phyloP scores from a whole-genome alignment of 257 asterid species.

The Linaria vulgaris region DNA sequence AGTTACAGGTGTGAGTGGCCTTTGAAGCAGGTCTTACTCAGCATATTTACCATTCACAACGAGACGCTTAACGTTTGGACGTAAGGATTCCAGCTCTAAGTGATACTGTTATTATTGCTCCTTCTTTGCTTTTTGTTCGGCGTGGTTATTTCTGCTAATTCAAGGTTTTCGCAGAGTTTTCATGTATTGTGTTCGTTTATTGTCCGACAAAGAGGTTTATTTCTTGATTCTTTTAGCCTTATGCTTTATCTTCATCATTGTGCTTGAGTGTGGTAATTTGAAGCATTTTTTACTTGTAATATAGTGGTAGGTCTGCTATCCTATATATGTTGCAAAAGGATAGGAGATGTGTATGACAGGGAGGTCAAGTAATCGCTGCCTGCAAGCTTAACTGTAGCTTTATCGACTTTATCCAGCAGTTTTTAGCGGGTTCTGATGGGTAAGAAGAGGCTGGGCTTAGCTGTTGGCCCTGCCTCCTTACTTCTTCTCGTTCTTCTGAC shows the following conservation, averaged over 20 bases:
- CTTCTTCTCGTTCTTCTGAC: neutral
- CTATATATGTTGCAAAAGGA: neutral
- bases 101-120: no score
- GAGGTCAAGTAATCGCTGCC: neutral
- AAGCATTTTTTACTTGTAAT: constrained; percentile 10
- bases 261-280: neutral
- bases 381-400: constrained; percentile 9
- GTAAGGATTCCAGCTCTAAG: constrained; percentile 45
- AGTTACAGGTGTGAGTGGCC: constrained; percentile 95
- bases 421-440: constrained; percentile 2
- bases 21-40: constrained; percentile 69
- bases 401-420: neutral
- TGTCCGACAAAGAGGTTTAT: constrained; percentile 1
- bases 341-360: neutral
- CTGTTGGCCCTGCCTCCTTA: constrained; percentile 5
- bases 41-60: constrained; percentile 86
- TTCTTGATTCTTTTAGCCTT: neutral
- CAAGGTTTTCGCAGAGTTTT: neutral
- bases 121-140: neutral
- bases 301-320: neutral
- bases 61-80: constrained; percentile 99
- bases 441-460: neutral
- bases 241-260: constrained; percentile 13
- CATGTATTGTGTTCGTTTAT: constrained; percentile 8
- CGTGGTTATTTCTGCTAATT: neutral